Evolutionary conservation across 345 rosid genomes (phyloP).

Genomic region (Murraya paniculata): DNA sequence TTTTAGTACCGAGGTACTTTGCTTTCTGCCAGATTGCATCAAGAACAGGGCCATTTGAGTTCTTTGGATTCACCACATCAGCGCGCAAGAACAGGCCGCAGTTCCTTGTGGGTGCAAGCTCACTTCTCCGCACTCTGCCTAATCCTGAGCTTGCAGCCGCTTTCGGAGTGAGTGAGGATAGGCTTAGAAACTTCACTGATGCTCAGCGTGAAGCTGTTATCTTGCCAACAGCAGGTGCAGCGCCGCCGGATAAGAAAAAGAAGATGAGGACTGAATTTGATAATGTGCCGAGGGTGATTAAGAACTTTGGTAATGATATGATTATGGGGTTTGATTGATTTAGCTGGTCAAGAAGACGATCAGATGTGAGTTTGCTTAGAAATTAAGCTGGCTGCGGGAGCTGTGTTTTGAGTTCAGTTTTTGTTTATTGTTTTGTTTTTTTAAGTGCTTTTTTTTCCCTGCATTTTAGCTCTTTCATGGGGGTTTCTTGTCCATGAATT

Average conservation of each 20-base stretch:
- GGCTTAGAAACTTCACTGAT: constrained; percentile 29
- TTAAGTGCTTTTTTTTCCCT: no score
- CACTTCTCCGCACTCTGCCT: constrained; percentile 42
- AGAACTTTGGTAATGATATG: constrained; percentile 16
- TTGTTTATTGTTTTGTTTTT: no score
- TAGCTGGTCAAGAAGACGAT: neutral
- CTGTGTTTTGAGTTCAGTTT: no score
- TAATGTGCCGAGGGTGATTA: constrained; percentile 10
- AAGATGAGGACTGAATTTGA: neutral
- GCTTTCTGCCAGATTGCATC: constrained; percentile 88
- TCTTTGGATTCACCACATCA: constrained; percentile 88
- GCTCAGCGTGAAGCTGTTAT: constrained; percentile 65
- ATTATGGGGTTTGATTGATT: neutral
- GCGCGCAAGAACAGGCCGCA: constrained; percentile 74
- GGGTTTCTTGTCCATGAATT: neutral
- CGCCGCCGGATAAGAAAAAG: constrained; percentile 39
- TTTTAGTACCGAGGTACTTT: constrained; percentile 81
- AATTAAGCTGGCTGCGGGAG: neutral
- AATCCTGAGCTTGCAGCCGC: constrained; percentile 53
- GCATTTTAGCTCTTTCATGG: no score
- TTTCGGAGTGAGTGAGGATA: constrained; percentile 51
- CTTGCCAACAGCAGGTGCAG: constrained; percentile 52
- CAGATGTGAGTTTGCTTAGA: neutral
- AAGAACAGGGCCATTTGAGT: constrained; percentile 51
- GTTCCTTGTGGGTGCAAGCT: constrained; percentile 67